Evolutionary conservation across 495 filamentous ascomycete genomes (phyloP), one percentile per base, ranked within the genome.

Genomic region (Podospora pseudoanserina): DNA sequence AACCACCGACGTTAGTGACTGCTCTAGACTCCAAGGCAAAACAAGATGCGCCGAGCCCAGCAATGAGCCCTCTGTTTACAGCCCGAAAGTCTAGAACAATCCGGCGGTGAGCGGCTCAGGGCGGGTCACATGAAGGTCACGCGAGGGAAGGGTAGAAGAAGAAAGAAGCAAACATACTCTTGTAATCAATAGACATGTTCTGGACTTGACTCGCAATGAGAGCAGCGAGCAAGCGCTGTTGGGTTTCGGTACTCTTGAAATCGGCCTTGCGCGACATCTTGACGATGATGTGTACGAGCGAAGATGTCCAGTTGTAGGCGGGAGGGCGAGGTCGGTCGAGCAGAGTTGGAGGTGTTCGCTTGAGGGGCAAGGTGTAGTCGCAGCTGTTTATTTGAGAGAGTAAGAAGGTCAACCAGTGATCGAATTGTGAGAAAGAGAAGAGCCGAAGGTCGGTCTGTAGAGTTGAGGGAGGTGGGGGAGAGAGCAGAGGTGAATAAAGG

Each of bases 221-320:
- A 4, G 85, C 85, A 3, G 82, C 80, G 0, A 87, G 73, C 4
- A 87, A 79, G 32, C 85, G 82, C 6, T 77, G 74, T 67, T 79
- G 79, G 0, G 78, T 73, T 72, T 86, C 84, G 70, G 80, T 83
- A 16, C 73, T 79, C 39, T 78, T 80, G 73, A 85, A 87, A 63
- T 84, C 85, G 2, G 75, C 53, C 19, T 30, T 61, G 65, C 61
- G 9, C 15, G 60, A n/a, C 20, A 74, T 72, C 78, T 81, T 83
- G 32, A 34, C 26, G 56, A n/a, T 63, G 28, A 30, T 19, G 26
- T 66, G 27, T 23, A 23, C 23, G 9, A n/a, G 58, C 19, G 3
- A n/a, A 27, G 27, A 62, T 32, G 23, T 6, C 7, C 13, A 20
- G 58, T 20, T 26, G 1, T 32, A 58, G 55, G n/a, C n/a, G 55